Conservation (phyloP, 805 yeast genomes). For the Metschnikowia noctiluminum region DNA sequence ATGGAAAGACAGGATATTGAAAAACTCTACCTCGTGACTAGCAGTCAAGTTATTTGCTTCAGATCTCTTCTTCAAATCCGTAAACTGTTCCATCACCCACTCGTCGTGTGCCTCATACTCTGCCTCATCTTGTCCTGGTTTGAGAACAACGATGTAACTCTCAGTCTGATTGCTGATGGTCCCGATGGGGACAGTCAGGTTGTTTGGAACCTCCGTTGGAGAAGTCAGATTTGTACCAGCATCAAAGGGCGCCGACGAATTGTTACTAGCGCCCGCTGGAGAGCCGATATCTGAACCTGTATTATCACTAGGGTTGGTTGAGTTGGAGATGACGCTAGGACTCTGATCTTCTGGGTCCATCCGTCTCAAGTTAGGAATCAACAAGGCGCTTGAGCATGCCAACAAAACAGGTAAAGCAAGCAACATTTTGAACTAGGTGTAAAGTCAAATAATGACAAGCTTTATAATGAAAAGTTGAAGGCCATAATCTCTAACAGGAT, state of each 20-base stretch:
- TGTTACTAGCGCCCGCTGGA: too few species aligned
- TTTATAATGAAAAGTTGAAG: background rate
- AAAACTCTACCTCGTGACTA: conserved; percentile 10
- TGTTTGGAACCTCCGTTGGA: background rate
- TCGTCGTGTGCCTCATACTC: conserved; percentile 12
- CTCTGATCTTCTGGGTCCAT: background rate
- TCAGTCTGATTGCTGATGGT: background rate
- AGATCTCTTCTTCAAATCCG: conserved; percentile 19
- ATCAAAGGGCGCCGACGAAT: too few species aligned
- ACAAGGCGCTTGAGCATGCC: conserved; percentile 5
- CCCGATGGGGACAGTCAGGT: background rate
- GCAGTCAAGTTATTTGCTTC: conserved; percentile 18
- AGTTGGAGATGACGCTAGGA: background rate
- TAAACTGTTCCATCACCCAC: conserved; percentile 11
- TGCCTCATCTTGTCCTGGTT: conserved; percentile 7
- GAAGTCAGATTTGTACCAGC: background rate
- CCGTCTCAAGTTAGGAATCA: conserved; percentile 1
- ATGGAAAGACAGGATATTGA: conserved; percentile 13
- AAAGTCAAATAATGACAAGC: background rate
- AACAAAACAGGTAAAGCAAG: conserved; percentile 1
- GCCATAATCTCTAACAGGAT: background rate
- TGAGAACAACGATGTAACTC: conserved; percentile 17
- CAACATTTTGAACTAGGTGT: background rate
- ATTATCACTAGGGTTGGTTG: too few species aligned
- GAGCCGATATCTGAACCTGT: too few species aligned